phyloP scores from a whole-genome alignment of 2,329 filamentous ascomycete species.

The Blastomyces gilchristii region DNA sequence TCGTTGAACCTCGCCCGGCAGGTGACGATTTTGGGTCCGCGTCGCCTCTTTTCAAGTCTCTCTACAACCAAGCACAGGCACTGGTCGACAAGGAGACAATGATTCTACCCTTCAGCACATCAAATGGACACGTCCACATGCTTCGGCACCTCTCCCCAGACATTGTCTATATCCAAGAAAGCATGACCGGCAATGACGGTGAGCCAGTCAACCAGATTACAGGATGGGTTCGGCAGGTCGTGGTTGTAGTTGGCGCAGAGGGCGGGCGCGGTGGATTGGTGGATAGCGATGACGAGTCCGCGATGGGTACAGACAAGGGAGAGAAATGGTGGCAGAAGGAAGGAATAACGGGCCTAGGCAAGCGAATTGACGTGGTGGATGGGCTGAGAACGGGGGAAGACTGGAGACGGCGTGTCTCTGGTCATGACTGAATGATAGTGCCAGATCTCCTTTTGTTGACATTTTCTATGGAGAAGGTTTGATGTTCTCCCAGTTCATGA shows the following conservation, averaged over 20 bases:
- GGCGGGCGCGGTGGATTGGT: conserved; percentile 62
- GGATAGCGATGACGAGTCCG: conserved; percentile 58
- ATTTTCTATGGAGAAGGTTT: background rate
- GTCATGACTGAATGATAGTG: conserved; percentile 38
- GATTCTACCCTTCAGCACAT: conserved; percentile 78
- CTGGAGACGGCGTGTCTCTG: conserved; percentile 69
- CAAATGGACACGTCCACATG: conserved; percentile 75
- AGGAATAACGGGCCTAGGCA: conserved; percentile 72
- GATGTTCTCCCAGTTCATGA: conserved; percentile 5
- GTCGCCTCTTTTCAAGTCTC: conserved; percentile 60
- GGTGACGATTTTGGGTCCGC: conserved; percentile 35
- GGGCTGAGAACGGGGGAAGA: conserved; percentile 72
- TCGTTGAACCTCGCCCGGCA: conserved; percentile 38
- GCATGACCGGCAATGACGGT: conserved; percentile 65
- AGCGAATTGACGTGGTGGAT: conserved; percentile 82
- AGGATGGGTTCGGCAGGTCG: conserved; percentile 52
- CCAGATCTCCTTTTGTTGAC: background rate
- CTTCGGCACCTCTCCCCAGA: conserved; percentile 77
- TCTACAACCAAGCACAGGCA: conserved; percentile 67
- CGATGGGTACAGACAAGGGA: conserved; percentile 20
- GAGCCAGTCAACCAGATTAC: conserved; percentile 58
- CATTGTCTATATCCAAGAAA: conserved; percentile 78
- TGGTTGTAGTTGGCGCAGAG: conserved; percentile 49
- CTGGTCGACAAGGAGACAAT: conserved; percentile 77
- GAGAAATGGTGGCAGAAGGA: conserved; percentile 53